phyloP scores from a whole-genome alignment of 2,329 filamentous ascomycete genomes.

The Diaporthe sp. region DNA sequence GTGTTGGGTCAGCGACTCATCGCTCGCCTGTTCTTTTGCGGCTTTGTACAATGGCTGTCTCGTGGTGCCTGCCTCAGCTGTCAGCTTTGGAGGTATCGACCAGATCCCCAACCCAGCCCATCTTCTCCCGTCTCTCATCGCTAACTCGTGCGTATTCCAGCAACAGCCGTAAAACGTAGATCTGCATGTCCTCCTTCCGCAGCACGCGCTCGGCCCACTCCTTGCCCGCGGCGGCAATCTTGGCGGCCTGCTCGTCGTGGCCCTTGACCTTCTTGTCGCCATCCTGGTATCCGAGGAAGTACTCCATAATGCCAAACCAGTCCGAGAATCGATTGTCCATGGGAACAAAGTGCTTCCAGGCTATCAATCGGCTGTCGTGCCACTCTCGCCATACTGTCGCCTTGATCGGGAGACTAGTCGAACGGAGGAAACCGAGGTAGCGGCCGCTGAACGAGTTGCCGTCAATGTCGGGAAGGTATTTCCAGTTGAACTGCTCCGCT shows the following conservation, averaged over 20 bases:
- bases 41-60: not conserved
- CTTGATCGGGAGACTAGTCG: conserved; percentile 81
- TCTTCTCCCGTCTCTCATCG: conserved; percentile 64
- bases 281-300: conserved; percentile 75
- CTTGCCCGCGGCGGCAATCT: conserved; percentile 76
- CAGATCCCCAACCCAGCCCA: conserved; percentile 58
- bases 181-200: conserved; percentile 79
- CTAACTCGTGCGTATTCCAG: conserved; percentile 73
- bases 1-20: not conserved
- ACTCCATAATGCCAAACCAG: conserved; percentile 80
- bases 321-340: conserved; percentile 83
- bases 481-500: conserved; percentile 70
- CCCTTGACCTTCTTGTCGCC: conserved; percentile 45
- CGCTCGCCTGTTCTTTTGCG: not conserved
- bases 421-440: conserved; percentile 78
- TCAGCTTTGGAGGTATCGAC: conserved; percentile 1
- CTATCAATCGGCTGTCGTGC: conserved; percentile 81
- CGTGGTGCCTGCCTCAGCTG: not conserved
- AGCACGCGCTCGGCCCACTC: conserved; percentile 78
- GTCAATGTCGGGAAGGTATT: conserved; percentile 83
- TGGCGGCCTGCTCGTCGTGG: conserved; percentile 72
- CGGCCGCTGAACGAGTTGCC: conserved; percentile 80
- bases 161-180: conserved; percentile 76
- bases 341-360: conserved; percentile 87
- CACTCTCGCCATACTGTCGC: conserved; percentile 84